A percentile compares a stretch with the other conserved stretches of the same genome.
Evolutionary conservation across 2,329 filamentous ascomycete genomes (phyloP).

Genomic region (Hymenoscyphus linearis): DNA sequence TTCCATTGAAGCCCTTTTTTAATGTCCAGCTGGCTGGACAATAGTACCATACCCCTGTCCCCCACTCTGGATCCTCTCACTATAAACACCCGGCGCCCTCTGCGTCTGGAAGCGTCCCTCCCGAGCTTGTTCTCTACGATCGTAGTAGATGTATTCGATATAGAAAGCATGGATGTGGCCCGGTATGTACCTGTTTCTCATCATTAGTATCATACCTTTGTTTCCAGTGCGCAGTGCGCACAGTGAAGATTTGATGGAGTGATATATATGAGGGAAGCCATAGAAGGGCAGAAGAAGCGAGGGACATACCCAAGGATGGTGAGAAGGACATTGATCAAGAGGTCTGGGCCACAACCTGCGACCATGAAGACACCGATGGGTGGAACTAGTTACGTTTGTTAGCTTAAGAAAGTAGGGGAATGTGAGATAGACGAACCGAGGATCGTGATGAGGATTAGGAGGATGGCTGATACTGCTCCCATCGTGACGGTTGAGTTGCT

Average conservation of each 20-base stretch:
- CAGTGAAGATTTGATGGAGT: too few species aligned
- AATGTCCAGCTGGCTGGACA: conserved; percentile 21
- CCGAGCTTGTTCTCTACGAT: conserved; percentile 59
- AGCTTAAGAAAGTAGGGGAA: not conserved
- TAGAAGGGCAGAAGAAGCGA: conserved; percentile 15
- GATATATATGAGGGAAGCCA: too few species aligned
- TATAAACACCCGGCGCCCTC: conserved; percentile 66
- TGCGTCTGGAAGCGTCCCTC: conserved; percentile 49
- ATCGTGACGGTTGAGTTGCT: conserved; percentile 24
- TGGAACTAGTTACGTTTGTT: conserved; percentile 29
- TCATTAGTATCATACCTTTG: not conserved
- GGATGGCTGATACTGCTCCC: conserved; percentile 35
- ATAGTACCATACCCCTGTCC: conserved; percentile 55
- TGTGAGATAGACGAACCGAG: conserved; percentile 33
- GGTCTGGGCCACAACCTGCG: conserved; percentile 37
- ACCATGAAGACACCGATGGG: conserved; percentile 38
- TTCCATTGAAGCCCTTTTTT: not conserved
- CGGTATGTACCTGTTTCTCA: conserved; percentile 27
- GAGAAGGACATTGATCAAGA: conserved; percentile 39
- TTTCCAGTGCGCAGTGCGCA: too few species aligned
- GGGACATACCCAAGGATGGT: conserved; percentile 34
- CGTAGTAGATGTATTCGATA: conserved; percentile 72
- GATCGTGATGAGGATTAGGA: conserved; percentile 42
- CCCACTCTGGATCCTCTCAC: conserved; percentile 66
- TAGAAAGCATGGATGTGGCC: conserved; percentile 34